Conservation (phyloP, 2,329 filamentous ascomycete genomes). For the Phaeophleospora eucalypticola region DNA sequence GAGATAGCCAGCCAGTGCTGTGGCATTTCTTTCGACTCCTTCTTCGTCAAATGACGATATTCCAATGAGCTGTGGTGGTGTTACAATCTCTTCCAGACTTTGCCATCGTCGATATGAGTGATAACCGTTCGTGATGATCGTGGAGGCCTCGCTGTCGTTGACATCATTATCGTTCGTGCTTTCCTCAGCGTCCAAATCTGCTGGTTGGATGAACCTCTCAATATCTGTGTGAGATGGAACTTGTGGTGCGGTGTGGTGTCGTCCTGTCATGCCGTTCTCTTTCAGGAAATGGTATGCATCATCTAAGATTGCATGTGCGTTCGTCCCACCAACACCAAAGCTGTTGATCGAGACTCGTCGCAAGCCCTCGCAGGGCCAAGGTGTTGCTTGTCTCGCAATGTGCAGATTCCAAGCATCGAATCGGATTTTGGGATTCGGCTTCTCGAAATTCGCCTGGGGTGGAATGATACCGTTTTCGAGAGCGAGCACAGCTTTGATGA, state of each 20-base stretch:
- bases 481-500: conserved; percentile 18
- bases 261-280: conserved; percentile 5
- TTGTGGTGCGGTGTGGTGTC: conserved; percentile 7
- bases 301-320: conserved; percentile 28
- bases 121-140: background rate
- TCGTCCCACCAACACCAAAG: conserved; percentile 29
- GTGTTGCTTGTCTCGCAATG: conserved; percentile 18
- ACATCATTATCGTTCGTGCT: background rate
- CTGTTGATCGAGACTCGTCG: conserved; percentile 19
- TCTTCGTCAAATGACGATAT: conserved; percentile 5
- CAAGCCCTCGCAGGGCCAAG: conserved; percentile 27
- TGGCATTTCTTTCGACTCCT: conserved; percentile 1
- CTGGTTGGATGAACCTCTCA: background rate
- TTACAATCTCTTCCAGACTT: background rate
- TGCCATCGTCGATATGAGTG: background rate
- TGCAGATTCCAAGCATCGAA: conserved; percentile 18
- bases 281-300: conserved; percentile 14
- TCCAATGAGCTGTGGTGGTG: background rate
- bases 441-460: conserved; percentile 20
- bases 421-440: conserved; percentile 28
- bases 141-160: background rate
- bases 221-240: background rate
- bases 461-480: conserved; percentile 26
- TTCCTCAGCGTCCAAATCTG: background rate
- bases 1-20: background rate